Evolutionary conservation across 352 stramenopile species (phyloP).

Genomic region (Saprolegnia diclina): DNA sequence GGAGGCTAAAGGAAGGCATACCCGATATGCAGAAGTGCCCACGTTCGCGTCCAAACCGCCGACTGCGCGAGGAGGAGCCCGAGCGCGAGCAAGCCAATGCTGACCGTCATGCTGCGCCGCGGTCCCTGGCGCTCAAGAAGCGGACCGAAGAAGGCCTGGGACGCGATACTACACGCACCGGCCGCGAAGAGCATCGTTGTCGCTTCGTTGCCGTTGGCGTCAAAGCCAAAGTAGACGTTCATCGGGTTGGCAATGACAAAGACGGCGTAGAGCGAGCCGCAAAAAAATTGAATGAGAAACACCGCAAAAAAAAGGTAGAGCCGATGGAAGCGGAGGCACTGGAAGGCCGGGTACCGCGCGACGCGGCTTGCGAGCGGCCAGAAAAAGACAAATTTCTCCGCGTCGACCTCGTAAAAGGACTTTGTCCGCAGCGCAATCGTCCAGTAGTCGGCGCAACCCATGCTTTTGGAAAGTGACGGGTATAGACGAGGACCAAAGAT

Average conservation of each 20-base stretch:
- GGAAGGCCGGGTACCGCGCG: neutral
- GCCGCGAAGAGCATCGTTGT: neutral
- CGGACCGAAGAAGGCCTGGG: neutral
- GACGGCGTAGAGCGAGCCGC: conserved; percentile 21
- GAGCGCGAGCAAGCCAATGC: neutral
- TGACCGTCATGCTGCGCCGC: neutral
- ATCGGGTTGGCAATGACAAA: conserved; percentile 6
- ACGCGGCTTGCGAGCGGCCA: neutral
- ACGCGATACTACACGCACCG: neutral
- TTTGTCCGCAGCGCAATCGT: conserved; percentile 6
- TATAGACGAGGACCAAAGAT: too few species aligned
- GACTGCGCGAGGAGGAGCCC: conserved; percentile 8
- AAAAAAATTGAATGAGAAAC: conserved; percentile 19
- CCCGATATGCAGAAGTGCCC: neutral
- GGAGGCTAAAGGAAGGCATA: neutral
- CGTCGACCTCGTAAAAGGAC: neutral
- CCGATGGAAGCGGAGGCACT: conserved; percentile 14
- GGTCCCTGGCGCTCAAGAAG: conserved; percentile 19
- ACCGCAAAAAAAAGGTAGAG: neutral
- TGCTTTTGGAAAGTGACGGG: neutral
- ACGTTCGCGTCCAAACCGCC: neutral
- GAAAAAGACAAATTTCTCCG: conserved; percentile 16
- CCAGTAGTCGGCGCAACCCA: conserved; percentile 12
- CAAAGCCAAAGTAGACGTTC: conserved; percentile 20
- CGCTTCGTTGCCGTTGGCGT: neutral